Evolutionary conservation across 768 basidiomycete genomes (phyloP).

Genomic region (Hygrocybe coccinea): DNA sequence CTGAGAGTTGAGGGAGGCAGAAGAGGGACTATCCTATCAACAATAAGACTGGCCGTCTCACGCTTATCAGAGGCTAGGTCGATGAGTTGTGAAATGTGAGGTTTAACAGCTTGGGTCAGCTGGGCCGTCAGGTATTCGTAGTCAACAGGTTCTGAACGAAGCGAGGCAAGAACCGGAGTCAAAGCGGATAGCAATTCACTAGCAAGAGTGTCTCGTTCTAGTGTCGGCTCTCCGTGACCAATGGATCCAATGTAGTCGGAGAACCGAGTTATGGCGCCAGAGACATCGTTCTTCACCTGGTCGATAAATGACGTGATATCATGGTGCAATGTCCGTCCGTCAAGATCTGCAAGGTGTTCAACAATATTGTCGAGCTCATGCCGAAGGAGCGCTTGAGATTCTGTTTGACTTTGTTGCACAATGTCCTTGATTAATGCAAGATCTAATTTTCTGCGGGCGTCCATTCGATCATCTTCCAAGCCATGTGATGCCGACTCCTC

Average conservation of each 20-base stretch:
- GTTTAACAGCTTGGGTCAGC: constrained; percentile 81
- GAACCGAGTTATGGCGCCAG: constrained; percentile 53
- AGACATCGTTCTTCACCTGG: constrained; percentile 54
- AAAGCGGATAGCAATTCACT: constrained; percentile 56
- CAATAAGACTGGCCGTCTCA: constrained; percentile 79
- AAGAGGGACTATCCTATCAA: constrained; percentile 65
- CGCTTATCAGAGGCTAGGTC: constrained; percentile 85
- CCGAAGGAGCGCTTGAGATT: constrained; percentile 53
- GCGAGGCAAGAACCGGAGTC: constrained; percentile 53
- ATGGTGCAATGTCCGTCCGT: constrained; percentile 17
- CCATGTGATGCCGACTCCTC: constrained; percentile 56
- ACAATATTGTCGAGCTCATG: constrained; percentile 53
- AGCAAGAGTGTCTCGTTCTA: constrained; percentile 56
- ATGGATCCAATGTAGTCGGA: constrained; percentile 55
- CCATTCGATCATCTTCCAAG: constrained; percentile 58
- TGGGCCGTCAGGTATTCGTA: constrained; percentile 71
- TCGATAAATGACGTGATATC: constrained; percentile 49
- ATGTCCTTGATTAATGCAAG: constrained; percentile 69
- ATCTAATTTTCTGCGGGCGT: constrained; percentile 74
- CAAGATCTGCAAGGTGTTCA: constrained; percentile 34
- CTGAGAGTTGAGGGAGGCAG: constrained; percentile 45
- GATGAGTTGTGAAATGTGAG: constrained; percentile 83
- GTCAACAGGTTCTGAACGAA: constrained; percentile 66
- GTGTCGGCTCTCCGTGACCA: constrained; percentile 40
- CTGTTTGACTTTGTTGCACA: constrained; percentile 62